Conservation (phyloP, 192 early-diverging fungal genomes). For the Podochytrium sp. region DNA sequence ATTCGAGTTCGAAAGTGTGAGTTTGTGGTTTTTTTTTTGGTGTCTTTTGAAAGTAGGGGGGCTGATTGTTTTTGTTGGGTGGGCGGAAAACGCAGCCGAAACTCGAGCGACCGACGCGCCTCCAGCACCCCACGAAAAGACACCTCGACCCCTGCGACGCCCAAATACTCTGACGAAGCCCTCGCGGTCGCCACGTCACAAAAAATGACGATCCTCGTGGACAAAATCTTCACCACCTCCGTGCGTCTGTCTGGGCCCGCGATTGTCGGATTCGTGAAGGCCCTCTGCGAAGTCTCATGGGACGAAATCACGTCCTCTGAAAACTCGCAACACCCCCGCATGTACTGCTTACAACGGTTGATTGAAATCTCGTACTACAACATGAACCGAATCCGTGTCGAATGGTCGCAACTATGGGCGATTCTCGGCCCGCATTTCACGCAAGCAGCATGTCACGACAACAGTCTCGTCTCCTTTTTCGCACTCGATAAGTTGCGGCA, state of each 20-base stretch:
- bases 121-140: neutral
- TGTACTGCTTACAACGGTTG: slow-evolving; percentile 85
- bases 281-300: slow-evolving; percentile 87
- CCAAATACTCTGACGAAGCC: slow-evolving; percentile 48
- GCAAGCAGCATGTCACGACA: slow-evolving; percentile 81
- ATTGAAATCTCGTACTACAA: slow-evolving; percentile 97
- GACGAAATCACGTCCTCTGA: slow-evolving; percentile 72
- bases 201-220: slow-evolving; percentile 77
- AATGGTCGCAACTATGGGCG: slow-evolving; percentile 93
- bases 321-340: slow-evolving; percentile 52
- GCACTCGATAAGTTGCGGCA: slow-evolving; percentile 93
- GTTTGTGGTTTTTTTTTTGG: neutral
- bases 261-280: slow-evolving; percentile 89
- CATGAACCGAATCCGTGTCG: slow-evolving; percentile 94
- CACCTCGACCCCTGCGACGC: neutral
- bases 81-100: neutral
- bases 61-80: neutral
- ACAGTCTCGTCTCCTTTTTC: slow-evolving; percentile 86
- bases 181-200: slow-evolving; percentile 61
- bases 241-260: slow-evolving; percentile 79
- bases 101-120: neutral
- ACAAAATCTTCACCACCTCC: slow-evolving; percentile 81
- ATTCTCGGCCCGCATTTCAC: slow-evolving; percentile 77
- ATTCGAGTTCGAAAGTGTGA: too few species aligned
- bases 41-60: neutral